Evolutionary conservation across 371 early-diverging fungal genomes (phyloP).

Genomic region (Mortierella sp.): DNA sequence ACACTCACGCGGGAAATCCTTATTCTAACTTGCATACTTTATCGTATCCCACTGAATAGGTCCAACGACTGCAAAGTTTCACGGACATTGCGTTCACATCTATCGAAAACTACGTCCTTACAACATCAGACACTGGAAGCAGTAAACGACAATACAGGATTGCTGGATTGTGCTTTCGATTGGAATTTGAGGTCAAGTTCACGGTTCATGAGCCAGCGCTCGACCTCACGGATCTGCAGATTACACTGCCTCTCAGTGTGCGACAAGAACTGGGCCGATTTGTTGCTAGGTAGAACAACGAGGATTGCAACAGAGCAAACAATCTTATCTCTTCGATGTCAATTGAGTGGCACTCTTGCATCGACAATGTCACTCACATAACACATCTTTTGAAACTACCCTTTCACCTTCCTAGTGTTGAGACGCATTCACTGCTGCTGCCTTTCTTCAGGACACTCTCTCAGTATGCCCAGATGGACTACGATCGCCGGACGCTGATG

Average conservation of each 20-base stretch:
- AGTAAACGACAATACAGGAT: conserved; percentile 31
- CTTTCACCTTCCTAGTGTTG: conserved; percentile 8
- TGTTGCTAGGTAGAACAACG: conserved; percentile 17
- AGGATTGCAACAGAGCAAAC: background rate
- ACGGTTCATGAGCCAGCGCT: conserved; percentile 40
- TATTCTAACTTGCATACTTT: background rate
- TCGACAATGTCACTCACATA: background rate
- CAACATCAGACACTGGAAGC: conserved; percentile 16
- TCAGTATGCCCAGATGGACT: conserved; percentile 50
- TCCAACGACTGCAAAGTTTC: conserved; percentile 36
- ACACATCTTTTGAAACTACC: background rate
- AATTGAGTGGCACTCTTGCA: no score
- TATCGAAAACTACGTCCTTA: conserved; percentile 22
- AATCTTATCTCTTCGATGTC: background rate
- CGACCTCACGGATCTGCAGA: conserved; percentile 16
- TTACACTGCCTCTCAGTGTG: conserved; percentile 26
- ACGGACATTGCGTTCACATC: conserved; percentile 45
- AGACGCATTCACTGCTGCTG: conserved; percentile 25
- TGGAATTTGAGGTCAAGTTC: conserved; percentile 40
- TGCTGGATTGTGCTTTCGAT: conserved; percentile 32
- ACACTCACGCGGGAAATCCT: background rate
- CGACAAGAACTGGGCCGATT: conserved; percentile 25
- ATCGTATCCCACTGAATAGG: conserved; percentile 14
- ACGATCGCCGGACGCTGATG: conserved; percentile 33
- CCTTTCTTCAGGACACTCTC: conserved; percentile 39